Percentiles rank a stretch among this genome's conserved stretches.
phyloP scores from a whole-genome alignment of 78 protist species.

The Chrysochromulina parva region DNA sequence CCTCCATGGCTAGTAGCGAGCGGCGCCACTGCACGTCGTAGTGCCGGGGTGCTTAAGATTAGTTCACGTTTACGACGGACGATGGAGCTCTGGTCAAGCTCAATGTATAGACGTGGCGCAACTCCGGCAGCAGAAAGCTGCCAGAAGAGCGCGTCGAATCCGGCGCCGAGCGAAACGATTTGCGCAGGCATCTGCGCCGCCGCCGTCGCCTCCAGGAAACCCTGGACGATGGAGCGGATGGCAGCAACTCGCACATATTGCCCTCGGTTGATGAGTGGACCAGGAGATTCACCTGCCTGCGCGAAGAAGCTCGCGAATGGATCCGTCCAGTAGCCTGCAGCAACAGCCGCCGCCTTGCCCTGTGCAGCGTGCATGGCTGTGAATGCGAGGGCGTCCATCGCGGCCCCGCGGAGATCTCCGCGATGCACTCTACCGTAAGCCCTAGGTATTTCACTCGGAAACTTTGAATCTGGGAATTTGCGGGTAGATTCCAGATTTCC shows the following conservation, averaged over 20 bases:
- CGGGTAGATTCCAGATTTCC: too few relatives aligned
- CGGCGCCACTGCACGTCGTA: background rate
- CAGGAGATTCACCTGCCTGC: background rate
- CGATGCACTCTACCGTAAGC: too few relatives aligned
- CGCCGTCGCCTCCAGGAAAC: background rate
- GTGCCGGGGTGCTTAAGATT: background rate
- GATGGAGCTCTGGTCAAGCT: background rate
- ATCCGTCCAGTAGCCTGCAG: background rate
- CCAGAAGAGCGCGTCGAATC: conserved; percentile 26
- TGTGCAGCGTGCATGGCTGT: background rate
- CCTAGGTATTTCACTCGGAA: too few relatives aligned
- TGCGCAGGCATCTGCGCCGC: background rate
- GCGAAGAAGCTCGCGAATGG: background rate
- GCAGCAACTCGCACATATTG: background rate
- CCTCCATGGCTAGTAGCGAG: background rate
- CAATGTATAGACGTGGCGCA: background rate
- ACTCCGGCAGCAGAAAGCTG: background rate
- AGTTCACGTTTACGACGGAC: background rate
- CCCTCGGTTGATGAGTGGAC: conserved; percentile 10
- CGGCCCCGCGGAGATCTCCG: too few relatives aligned
- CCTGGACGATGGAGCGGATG: background rate
- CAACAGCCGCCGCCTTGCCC: background rate
- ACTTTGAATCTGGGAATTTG: too few relatives aligned
- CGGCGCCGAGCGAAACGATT: conserved; percentile 26
- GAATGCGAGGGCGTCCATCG: background rate